phyloP scores from a whole-genome alignment of 2,329 filamentous ascomycete genomes.

The Aspergillus latus region DNA sequence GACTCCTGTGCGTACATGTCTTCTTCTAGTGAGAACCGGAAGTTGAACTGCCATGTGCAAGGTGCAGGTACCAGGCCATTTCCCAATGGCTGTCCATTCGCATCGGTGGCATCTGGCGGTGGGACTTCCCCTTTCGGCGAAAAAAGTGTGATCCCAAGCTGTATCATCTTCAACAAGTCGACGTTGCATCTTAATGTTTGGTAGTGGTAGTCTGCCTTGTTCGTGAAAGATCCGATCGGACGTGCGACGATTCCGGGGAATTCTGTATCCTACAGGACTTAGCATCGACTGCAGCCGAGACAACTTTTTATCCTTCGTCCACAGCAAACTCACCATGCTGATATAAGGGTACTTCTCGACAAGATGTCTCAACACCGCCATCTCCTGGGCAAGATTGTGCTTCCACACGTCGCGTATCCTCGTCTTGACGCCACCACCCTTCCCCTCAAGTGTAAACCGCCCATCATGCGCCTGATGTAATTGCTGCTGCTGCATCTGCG shows the following conservation, averaged over 20 bases:
- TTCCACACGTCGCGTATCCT: constrained; percentile 97
- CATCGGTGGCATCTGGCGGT: constrained; percentile 63
- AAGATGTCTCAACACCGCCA: constrained; percentile 76
- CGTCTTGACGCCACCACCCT: constrained; percentile 62
- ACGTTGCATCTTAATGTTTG: constrained; percentile 97
- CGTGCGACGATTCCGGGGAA: constrained; percentile 97
- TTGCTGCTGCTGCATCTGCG: constrained; percentile 61
- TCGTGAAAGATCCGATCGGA: constrained; percentile 90
- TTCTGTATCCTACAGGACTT: constrained; percentile 74
- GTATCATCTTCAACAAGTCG: constrained; percentile 95
- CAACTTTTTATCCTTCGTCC: background rate
- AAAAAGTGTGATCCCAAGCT: constrained; percentile 92
- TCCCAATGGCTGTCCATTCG: constrained; percentile 51
- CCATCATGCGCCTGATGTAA: constrained; percentile 51
- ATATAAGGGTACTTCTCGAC: constrained; percentile 93
- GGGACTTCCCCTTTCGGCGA: constrained; percentile 85
- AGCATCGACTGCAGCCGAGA: background rate
- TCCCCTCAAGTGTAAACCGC: constrained; percentile 55
- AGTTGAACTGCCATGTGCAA: constrained; percentile 99
- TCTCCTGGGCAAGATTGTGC: constrained; percentile 86
- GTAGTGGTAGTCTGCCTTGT: constrained; percentile 97
- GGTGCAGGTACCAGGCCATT: constrained; percentile 63
- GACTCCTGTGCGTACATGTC: constrained; percentile 98
- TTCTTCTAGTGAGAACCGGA: constrained; percentile 87
- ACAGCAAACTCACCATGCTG: constrained; percentile 73